These are phyloP conservation scores for Colletotrichum euphorbiae DNA, from an alignment of 2,329 filamentous ascomycete species.

Conservation along the genomic window DNA sequence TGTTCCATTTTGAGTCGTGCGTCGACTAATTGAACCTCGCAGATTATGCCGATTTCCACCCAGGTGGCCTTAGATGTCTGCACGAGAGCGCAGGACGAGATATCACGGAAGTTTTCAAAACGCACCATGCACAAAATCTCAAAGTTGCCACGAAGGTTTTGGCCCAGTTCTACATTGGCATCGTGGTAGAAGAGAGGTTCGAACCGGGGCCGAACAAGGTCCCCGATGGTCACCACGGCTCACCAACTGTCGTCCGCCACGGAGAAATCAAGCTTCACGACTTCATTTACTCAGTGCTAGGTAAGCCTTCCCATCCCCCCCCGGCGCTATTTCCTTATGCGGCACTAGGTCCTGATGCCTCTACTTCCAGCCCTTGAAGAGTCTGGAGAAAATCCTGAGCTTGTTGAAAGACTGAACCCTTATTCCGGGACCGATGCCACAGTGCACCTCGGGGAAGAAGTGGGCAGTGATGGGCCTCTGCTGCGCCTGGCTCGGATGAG, in stretches of 20 bases:
- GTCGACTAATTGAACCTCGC: neutral
- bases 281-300: constrained; percentile 8
- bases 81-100: constrained; percentile 27
- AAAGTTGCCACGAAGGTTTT: constrained; percentile 17
- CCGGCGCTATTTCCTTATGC: too few species aligned
- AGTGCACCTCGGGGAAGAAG: neutral
- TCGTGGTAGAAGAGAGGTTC: constrained; percentile 1
- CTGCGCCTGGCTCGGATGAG: neutral
- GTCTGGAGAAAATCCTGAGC: neutral
- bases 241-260: neutral
- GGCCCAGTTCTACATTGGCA: constrained; percentile 17
- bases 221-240: neutral
- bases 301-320: neutral
- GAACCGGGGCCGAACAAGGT: neutral
- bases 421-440: constrained; percentile 27
- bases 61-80: constrained; percentile 25
- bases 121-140: constrained; percentile 3
- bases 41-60: constrained; percentile 39
- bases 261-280: constrained; percentile 20
- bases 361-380: neutral
- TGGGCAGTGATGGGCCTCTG: constrained; percentile 7
- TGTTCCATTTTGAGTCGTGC: too few species aligned
- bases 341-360: neutral
- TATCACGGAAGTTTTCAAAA: constrained; percentile 28
- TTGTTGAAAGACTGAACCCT: neutral